Evolutionary conservation across 306 rosid genomes (phyloP), one percentile per base, ranked within the genome.

Genomic region (Vachellia pachyceras): DNA sequence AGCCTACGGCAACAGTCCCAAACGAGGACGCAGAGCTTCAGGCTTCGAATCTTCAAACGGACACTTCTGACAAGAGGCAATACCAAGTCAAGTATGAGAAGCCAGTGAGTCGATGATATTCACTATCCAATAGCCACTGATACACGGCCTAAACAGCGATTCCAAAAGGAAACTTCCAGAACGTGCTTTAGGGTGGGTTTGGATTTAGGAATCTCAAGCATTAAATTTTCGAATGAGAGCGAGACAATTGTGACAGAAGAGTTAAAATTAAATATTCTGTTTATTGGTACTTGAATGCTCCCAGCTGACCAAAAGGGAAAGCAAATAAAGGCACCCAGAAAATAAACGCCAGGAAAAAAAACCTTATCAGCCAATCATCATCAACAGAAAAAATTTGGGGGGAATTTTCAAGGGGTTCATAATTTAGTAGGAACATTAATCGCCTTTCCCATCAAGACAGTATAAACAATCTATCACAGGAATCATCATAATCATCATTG

Each of bases 251-350:
- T 25, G 74, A 58, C 65, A 75, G 23, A 61, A 52, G 20, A 45
- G 66, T 70, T 35, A 68, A 60, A 60, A 75, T 23, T 76, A 44
- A 42, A 70, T 54, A 46, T 65, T 14, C 58, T 25, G 17, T 37
- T 61, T 72, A 49, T 40, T 22, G 45, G 54, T 42, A 57, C 60
- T 54, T 44, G 39, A 42, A 69, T 12, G 57, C 57, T 18, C 29
- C 50, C 70, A 54, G 69, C 70, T 85, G 84, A 81, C 84, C 72
- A n/a, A n/a, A 66, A 55, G 47, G 58, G 37, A 72, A 75, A 78
- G 52, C 77, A 74, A 61, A 78, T 5, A 60, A 10, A 69, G 0
- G 18, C 23, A 78, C 76, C 72, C 77, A 76, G 85, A 87, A 73
- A 57, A 75, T 17, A 76, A 75, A 42, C 65, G 68, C 55, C 35